These are phyloP conservation scores for Cotoneaster glaucophyllus DNA, from an alignment of 306 rosid genomes.

Conservation along the genomic window DNA sequence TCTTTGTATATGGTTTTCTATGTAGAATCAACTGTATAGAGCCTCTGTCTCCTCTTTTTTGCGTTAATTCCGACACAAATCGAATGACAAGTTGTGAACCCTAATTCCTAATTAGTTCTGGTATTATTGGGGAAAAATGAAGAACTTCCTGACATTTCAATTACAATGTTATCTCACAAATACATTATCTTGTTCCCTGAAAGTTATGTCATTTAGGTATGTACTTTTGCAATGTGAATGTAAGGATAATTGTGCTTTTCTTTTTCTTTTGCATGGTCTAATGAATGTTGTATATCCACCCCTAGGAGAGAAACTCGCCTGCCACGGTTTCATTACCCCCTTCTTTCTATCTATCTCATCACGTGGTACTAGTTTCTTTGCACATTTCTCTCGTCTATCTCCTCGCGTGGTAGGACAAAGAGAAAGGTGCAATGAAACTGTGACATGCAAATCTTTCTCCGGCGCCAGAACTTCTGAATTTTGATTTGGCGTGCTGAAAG, in stretches of 20 bases:
- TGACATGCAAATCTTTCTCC: background rate
- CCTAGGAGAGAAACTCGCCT: background rate
- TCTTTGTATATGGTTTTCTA: constrained; percentile 22
- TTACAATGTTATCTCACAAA: constrained; percentile 12
- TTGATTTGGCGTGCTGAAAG: no score
- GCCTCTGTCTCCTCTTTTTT: constrained; percentile 14
- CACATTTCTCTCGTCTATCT: no score
- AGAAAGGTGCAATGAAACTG: background rate
- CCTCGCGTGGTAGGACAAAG: background rate
- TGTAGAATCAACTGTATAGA: constrained; percentile 50
- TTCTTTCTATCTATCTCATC: no score
- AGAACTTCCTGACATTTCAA: constrained; percentile 18
- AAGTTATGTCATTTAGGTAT: background rate
- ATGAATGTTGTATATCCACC: background rate
- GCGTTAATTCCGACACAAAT: constrained; percentile 35
- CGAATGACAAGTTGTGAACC: constrained; percentile 40
- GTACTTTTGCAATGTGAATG: background rate
- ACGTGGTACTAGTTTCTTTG: no score
- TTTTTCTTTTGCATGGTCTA: background rate
- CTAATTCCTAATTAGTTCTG: constrained; percentile 9
- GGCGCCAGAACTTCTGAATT: no score
- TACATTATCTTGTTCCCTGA: constrained; percentile 2
- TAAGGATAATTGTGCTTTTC: background rate
- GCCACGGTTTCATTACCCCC: background rate
- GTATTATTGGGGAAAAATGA: background rate